Evolutionary conservation across 1,284 basidiomycete genomes (phyloP).

Genomic region (Hortiboletus rubellus): DNA sequence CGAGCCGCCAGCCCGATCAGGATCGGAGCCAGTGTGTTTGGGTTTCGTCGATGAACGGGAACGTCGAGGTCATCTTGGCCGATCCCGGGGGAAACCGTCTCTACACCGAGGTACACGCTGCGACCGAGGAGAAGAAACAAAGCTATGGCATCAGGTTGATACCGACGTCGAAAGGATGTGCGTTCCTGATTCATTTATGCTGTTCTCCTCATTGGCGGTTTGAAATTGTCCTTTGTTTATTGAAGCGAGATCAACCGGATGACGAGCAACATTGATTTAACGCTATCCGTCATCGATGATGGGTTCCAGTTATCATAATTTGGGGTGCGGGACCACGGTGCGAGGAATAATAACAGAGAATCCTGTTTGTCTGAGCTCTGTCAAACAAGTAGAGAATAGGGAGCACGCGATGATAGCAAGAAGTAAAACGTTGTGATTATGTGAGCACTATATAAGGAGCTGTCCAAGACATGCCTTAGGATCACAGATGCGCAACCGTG

Average conservation of each 20-base stretch:
- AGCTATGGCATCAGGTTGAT: slow-evolving; percentile 90
- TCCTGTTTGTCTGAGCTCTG: too few relatives aligned
- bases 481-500: slow-evolving; percentile 79
- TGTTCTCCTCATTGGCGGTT: neutral
- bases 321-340: too few relatives aligned
- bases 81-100: slow-evolving; percentile 96
- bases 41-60: slow-evolving; percentile 50
- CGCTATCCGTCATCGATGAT: slow-evolving; percentile 80
- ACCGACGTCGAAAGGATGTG: slow-evolving; percentile 89
- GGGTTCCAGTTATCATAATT: slow-evolving; percentile 51
- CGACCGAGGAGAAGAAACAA: slow-evolving; percentile 86
- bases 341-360: too few relatives aligned
- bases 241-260: slow-evolving; percentile 86
- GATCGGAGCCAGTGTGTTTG: too few relatives aligned
- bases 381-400: too few relatives aligned
- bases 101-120: slow-evolving; percentile 77
- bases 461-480: neutral
- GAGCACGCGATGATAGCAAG: too few relatives aligned
- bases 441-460: too few relatives aligned
- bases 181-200: slow-evolving; percentile 28
- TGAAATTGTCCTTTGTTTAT: neutral
- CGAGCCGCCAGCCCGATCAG: too few relatives aligned
- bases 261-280: slow-evolving; percentile 85
- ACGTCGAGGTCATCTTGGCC: slow-evolving; percentile 74
- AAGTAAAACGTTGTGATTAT: too few relatives aligned